Percentiles rank a stretch among this genome's conserved stretches.
These are phyloP conservation scores for Halophytophthora batemanensis DNA, from an alignment of 352 stramenopile genomes.

Conservation along the genomic window DNA sequence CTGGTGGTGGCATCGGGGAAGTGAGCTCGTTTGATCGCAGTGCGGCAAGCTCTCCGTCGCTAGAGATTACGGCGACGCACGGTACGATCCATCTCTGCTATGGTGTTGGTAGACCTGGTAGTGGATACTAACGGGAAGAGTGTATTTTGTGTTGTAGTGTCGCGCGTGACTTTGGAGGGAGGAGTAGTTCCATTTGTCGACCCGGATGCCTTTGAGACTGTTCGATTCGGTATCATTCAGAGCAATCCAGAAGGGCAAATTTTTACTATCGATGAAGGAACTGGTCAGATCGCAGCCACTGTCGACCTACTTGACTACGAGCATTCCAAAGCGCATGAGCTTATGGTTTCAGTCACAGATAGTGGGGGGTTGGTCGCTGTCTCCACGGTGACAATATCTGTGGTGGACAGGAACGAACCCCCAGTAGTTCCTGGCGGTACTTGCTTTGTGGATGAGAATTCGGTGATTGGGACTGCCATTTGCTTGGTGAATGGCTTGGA, in stretches of 20 bases:
- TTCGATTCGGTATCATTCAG: conserved; percentile 16
- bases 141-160: too few species aligned
- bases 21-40: conserved; percentile 39
- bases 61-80: conserved; percentile 40
- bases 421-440: conserved; percentile 8
- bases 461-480: conserved; percentile 3
- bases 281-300: conserved; percentile 13
- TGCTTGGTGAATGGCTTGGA: conserved; percentile 14
- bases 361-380: conserved; percentile 2
- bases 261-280: conserved; percentile 23
- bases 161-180: conserved; percentile 5
- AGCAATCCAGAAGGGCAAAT: conserved; percentile 10
- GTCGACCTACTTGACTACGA: conserved; percentile 25
- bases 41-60: conserved; percentile 14
- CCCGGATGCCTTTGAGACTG: conserved; percentile 11
- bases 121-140: not conserved
- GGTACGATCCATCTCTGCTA: conserved; percentile 16
- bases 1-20: conserved; percentile 47
- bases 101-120: not conserved
- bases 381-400: conserved; percentile 10
- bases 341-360: conserved; percentile 20
- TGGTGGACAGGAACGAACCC: conserved; percentile 20
- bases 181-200: conserved; percentile 14
- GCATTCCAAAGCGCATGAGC: conserved; percentile 6
- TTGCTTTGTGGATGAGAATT: conserved; percentile 21